Conservation (phyloP, 2,329 filamentous ascomycete genomes). For the Fusarium oligoseptatum region DNA sequence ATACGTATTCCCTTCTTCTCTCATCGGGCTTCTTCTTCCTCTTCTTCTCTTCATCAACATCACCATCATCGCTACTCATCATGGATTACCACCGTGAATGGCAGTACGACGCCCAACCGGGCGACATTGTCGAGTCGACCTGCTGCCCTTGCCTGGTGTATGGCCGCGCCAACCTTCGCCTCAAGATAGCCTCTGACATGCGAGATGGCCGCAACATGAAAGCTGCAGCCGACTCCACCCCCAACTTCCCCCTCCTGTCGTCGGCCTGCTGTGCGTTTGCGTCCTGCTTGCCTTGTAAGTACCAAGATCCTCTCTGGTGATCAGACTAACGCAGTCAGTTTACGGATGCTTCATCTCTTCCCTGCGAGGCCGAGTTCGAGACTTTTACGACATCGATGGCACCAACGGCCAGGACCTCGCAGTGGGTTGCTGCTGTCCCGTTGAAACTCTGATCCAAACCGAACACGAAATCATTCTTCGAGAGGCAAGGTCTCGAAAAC, state of each 20-base stretch:
- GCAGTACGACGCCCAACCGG: background rate
- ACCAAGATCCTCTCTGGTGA: background rate
- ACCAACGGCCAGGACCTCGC: conserved; percentile 37
- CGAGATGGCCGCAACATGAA: background rate
- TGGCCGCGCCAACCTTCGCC: conserved; percentile 12
- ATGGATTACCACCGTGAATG: background rate
- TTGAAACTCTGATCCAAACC: conserved; percentile 43
- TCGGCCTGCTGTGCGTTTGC: conserved; percentile 6
- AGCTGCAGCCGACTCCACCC: too few relatives aligned
- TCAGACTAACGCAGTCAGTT: conserved; percentile 39
- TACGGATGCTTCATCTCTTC: conserved; percentile 47
- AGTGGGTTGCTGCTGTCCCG: conserved; percentile 48
- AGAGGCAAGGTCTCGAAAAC: conserved; percentile 36
- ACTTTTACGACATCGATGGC: conserved; percentile 52
- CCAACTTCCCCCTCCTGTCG: background rate
- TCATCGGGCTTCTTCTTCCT: background rate
- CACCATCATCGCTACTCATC: background rate
- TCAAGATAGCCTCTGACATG: background rate
- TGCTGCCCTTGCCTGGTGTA: conserved; percentile 25
- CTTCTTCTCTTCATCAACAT: background rate
- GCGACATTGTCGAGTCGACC: background rate
- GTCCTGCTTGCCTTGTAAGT: conserved; percentile 47
- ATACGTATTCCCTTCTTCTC: background rate
- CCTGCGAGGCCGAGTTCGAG: conserved; percentile 49
- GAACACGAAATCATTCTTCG: conserved; percentile 52